Percentiles rank a stretch among this genome's conserved stretches.
These are phyloP conservation scores for Gentiana macrophylla DNA, from an alignment of 257 asterid genomes.

Conservation along the genomic window DNA sequence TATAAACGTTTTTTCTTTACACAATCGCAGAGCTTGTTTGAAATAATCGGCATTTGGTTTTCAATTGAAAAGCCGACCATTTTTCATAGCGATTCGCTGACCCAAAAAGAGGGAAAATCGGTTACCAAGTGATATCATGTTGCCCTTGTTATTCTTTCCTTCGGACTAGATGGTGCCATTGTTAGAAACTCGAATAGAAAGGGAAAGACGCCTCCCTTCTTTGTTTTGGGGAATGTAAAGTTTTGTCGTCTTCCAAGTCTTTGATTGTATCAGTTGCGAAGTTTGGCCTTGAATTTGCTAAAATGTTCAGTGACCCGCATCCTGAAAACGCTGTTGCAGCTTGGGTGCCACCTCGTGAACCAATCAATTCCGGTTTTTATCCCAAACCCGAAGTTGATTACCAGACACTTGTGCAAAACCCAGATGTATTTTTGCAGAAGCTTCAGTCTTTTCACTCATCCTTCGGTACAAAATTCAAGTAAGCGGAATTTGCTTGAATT, in stretches of 20 bases:
- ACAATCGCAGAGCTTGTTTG: no score
- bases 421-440: slow-evolving; percentile 55
- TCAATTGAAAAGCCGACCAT: background rate
- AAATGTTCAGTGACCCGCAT: slow-evolving; percentile 53
- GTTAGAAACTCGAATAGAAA: no score
- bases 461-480: slow-evolving; percentile 17
- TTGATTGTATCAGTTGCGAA: no score
- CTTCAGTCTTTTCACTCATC: slow-evolving; percentile 56
- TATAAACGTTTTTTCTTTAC: no score
- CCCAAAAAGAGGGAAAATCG: background rate
- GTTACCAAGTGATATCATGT: no score
- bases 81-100: background rate
- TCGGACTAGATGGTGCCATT: no score
- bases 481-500: background rate
- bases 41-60: no score
- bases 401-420: slow-evolving; percentile 53
- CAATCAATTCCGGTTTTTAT: slow-evolving; percentile 17
- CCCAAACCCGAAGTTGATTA: slow-evolving; percentile 83
- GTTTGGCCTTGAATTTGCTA: background rate
- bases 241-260: no score
- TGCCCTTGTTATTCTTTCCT: no score
- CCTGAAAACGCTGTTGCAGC: slow-evolving; percentile 15
- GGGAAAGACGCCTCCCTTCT: no score
- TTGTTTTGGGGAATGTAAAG: no score
- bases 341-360: slow-evolving; percentile 1